A percentile compares a stretch with the other conserved stretches of the same genome.
phyloP scores from a whole-genome alignment of 768 basidiomycete species.

The Serpula lacrymans region DNA sequence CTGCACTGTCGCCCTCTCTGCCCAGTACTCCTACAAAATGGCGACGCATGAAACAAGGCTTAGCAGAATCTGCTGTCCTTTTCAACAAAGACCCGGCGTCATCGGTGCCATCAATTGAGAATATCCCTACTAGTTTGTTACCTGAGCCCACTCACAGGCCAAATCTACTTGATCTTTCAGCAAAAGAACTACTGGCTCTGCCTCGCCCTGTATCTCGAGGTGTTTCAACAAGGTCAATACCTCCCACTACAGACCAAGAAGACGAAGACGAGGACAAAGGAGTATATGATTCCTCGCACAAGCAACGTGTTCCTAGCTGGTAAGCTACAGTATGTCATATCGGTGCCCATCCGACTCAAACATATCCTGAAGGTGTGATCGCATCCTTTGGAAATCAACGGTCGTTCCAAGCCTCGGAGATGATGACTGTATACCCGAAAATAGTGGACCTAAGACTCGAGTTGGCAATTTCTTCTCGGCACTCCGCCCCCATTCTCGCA shows the following conservation, averaged over 20 bases:
- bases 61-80: conserved; percentile 16
- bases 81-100: conserved; percentile 24
- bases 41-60: conserved; percentile 24
- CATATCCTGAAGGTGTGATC: conserved; percentile 61
- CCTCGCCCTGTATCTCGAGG: conserved; percentile 24
- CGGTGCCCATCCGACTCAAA: conserved; percentile 17
- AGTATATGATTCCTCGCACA: conserved; percentile 78
- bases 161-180: conserved; percentile 16
- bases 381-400: conserved; percentile 80
- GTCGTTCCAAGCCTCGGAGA: conserved; percentile 44
- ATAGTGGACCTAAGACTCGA: conserved; percentile 38
- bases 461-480: conserved; percentile 55
- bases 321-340: too few species aligned
- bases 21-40: conserved; percentile 26
- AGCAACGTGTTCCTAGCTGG: conserved; percentile 85
- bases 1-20: conserved; percentile 26
- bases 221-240: conserved; percentile 25
- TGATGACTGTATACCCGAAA: conserved; percentile 30
- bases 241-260: conserved; percentile 33
- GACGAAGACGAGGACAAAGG: conserved; percentile 50
- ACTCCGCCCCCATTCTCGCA: conserved; percentile 45
- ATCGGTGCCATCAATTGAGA: conserved; percentile 20
- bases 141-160: conserved; percentile 1
- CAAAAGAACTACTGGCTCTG: conserved; percentile 18
- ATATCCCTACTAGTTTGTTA: conserved; percentile 17